Conservation (phyloP, 2,329 filamentous ascomycete species). For the Aureobasidium leucospermi region DNA sequence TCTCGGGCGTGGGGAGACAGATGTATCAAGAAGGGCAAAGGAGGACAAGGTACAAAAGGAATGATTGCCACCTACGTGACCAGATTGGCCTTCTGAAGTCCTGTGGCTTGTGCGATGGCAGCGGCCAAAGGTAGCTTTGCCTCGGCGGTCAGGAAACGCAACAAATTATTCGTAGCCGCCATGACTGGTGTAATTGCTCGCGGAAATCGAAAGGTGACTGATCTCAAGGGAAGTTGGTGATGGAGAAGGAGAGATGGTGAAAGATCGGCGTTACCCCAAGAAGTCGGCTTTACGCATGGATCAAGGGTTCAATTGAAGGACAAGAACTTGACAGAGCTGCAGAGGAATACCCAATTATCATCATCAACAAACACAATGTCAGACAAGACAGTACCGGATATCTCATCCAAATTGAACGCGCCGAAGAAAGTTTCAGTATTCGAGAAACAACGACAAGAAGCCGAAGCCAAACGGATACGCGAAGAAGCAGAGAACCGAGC, state of each 20-base stretch:
- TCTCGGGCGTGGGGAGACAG: not conserved
- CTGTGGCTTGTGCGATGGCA: slow-evolving; percentile 48
- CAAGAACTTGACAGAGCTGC: not conserved
- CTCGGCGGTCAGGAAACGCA: slow-evolving; percentile 53
- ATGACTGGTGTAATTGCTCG: not conserved
- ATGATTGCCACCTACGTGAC: slow-evolving; percentile 40
- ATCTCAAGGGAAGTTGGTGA: not conserved
- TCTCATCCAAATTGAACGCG: slow-evolving; percentile 55
- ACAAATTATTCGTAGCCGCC: slow-evolving; percentile 25
- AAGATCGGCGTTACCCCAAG: not conserved
- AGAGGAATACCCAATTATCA: not conserved
- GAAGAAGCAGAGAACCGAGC: slow-evolving; percentile 84
- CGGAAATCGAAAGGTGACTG: not conserved
- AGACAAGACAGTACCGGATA: slow-evolving; percentile 6
- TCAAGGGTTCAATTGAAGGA: not conserved
- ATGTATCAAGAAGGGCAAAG: not conserved
- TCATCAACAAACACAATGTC: not conserved
- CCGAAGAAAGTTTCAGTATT: slow-evolving; percentile 79
- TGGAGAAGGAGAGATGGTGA: not conserved
- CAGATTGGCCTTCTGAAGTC: slow-evolving; percentile 45
- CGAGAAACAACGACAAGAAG: slow-evolving; percentile 81
- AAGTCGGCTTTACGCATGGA: slow-evolving; percentile 19
- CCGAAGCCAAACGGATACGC: slow-evolving; percentile 75
- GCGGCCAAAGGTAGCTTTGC: slow-evolving; percentile 48
- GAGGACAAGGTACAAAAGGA: not conserved